Evolutionary conservation across 176 grass and related monocot species (phyloP), one percentile per base, ranked within the genome.

Genomic region (Aechmea fasciata): DNA sequence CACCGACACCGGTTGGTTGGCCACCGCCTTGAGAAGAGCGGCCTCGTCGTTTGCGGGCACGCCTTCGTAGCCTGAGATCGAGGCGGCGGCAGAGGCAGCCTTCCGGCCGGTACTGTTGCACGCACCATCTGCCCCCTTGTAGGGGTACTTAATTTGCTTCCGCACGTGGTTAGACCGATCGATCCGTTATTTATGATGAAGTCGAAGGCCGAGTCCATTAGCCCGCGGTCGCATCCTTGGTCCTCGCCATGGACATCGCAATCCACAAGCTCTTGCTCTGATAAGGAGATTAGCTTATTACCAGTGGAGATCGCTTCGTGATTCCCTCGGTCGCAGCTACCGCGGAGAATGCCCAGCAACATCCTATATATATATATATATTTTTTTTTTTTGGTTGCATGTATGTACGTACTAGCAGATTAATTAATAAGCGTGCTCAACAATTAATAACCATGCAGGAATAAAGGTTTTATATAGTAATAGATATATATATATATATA

Each of bases 241-340:
- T 92, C 75, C 50, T 82, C 48, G 10, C 66, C 55, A 2, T 51
- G 11, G 0, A 52, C 69, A 49, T 88, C 76, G 57, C 89, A 92
- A 54, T 92, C 85, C 73, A 92, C 83, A 2, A 92, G 82, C 49
- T 92, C 82, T 63, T 92, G 89, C 76, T 92, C 89, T 2, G 85
- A 92, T 13, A 92, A 69, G 0, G 85, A 92, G 14, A 75, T 53
- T 1, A 88, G 88, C 63, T 82, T 51, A 8, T 82, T 51, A 8
- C 88, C 88, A 0, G 71, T 87, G 52, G 52, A 33, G 50, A 91
- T n/a, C n/a, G 83, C 33, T 41, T 41, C 4, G 33, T 41, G 33
- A 41, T 41, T 41, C 33, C 33, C 6, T 41, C 33, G 5, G 54
- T 78, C 24, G 50, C 70, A 9, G 78, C 84, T 24, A 79, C 88